Base-by-base conservation (phyloP, 2,329 filamentous ascomycete species). In the Penicillium sp. region DNA sequence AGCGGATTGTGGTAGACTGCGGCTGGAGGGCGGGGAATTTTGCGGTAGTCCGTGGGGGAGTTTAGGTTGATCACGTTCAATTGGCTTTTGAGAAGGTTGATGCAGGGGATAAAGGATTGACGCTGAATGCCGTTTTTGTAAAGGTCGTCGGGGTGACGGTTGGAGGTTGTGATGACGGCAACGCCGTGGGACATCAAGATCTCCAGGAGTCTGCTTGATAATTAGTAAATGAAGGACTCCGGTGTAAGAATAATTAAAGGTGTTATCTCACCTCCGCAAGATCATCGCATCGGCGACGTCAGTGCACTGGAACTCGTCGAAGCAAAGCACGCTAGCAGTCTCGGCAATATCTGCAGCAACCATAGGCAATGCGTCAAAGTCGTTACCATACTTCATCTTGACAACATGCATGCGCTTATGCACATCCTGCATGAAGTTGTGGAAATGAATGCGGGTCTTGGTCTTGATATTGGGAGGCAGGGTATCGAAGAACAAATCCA, bases 261-360 rank as follows among this genome's bases (percentile, higher is more conserved):
- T 16, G 22, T 39, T 56, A 22, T 37, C 74, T 49, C 74, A 87
- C 81, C 90, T 84, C 67, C 95, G 84, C 65, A 99, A 74, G 67
- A 99, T 99, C 95, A 99, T 99, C 66, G 95, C 95, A 78, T 98
- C 93, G 16, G 95, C 95, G 31, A 99, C 93, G 76, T 99, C 95
- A 39, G 95, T 99, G 71, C 93, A 97, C 73, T 99, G 95, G 71
- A 99, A 99, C 78, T 99, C 95, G 75, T 99, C 95, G 72, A 99
- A 99, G 75, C 95, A 99, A 42, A 99, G 81, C 26, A 99, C 91
- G 56, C 89, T 91, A 33, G 88, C 88, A 60, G 87, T 82, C 68
- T 91, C 86, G 7, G 95, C 95, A 71, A 99, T 95, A 70, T 95
- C 89, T n/a, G 93, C 95, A 2, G 93, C 93, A 19, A 98, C 89